Percentiles rank a stretch among this genome's conserved stretches.
Conservation (phyloP, 1,139 yeast species). For the Zygoascus hellenicus region DNA sequence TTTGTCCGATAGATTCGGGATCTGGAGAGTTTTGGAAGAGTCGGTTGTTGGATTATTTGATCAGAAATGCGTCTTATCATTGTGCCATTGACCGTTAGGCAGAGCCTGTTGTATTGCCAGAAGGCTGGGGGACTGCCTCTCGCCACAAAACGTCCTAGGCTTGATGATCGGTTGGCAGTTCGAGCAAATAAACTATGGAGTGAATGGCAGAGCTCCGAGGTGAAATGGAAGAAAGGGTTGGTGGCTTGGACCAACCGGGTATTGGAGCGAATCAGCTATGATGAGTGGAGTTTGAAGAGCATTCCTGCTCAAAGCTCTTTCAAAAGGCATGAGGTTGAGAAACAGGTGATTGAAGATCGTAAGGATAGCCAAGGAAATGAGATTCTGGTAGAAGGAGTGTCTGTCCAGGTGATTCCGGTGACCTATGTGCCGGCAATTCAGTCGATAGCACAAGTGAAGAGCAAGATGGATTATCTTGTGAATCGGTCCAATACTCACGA, state of each 20-base stretch:
- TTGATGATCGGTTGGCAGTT: constrained; percentile 40
- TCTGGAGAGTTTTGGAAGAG: too few relatives aligned
- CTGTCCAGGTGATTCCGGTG: constrained; percentile 10
- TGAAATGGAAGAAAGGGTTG: constrained; percentile 39
- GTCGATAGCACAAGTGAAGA: neutral
- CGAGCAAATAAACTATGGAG: constrained; percentile 48
- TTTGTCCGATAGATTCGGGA: too few relatives aligned
- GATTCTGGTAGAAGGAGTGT: too few relatives aligned
- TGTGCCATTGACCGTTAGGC: constrained; percentile 27
- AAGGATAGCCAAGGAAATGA: too few relatives aligned
- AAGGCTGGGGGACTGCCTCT: constrained; percentile 24
- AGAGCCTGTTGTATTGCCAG: constrained; percentile 30
- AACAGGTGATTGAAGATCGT: too few relatives aligned
- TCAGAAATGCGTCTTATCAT: constrained; percentile 26
- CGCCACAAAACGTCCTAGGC: constrained; percentile 28
- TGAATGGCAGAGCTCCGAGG: constrained; percentile 39
- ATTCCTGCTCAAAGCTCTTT: constrained; percentile 38
- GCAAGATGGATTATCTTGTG: constrained; percentile 31
- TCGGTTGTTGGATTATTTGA: too few relatives aligned
- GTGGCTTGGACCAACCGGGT: constrained; percentile 39
- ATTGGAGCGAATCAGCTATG: constrained; percentile 45
- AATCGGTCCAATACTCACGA: constrained; percentile 40
- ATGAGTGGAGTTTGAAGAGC: constrained; percentile 46
- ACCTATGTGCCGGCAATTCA: constrained; percentile 1
- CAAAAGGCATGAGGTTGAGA: too few relatives aligned